Evolutionary conservation across 2,329 filamentous ascomycete genomes (phyloP).

Genomic region (Colletotrichum tamarilloi): DNA sequence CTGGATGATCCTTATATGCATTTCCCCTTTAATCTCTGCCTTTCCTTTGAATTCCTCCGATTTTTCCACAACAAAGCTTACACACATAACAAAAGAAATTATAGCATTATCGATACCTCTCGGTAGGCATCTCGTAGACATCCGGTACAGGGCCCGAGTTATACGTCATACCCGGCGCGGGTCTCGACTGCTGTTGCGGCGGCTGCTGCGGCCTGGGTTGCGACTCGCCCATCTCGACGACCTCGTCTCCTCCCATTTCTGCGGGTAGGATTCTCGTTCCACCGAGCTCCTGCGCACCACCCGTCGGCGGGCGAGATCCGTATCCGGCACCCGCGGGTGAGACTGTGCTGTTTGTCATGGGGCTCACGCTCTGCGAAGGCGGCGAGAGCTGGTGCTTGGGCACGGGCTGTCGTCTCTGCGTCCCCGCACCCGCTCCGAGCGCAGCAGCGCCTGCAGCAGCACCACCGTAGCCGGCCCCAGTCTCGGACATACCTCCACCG

Average conservation of each 20-base stretch:
- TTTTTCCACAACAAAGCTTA: not conserved
- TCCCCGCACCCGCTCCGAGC: not conserved
- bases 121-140: conserved; percentile 56
- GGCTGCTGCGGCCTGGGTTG: conserved; percentile 27
- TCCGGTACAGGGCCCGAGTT: conserved; percentile 44
- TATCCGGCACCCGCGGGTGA: conserved; percentile 17
- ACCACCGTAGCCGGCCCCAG: not conserved
- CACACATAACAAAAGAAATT: not conserved
- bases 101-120: conserved; percentile 47
- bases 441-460: not conserved
- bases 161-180: conserved; percentile 47
- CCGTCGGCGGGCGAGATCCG: conserved; percentile 22
- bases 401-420: conserved; percentile 17
- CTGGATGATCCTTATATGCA: not conserved
- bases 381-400: conserved; percentile 27
- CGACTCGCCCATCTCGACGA: conserved; percentile 48
- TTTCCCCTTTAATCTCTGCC: not conserved
- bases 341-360: conserved; percentile 22
- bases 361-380: conserved; percentile 28
- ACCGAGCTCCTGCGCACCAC: conserved; percentile 28
- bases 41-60: not conserved
- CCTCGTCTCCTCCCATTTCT: conserved; percentile 35
- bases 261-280: conserved; percentile 25
- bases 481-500: conserved; percentile 26
- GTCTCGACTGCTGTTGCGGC: not conserved